Evolutionary conservation across 164 flowering plant genomes (phyloP), one percentile per base, ranked within the genome.

Genomic region (Macadamia tetraphylla): DNA sequence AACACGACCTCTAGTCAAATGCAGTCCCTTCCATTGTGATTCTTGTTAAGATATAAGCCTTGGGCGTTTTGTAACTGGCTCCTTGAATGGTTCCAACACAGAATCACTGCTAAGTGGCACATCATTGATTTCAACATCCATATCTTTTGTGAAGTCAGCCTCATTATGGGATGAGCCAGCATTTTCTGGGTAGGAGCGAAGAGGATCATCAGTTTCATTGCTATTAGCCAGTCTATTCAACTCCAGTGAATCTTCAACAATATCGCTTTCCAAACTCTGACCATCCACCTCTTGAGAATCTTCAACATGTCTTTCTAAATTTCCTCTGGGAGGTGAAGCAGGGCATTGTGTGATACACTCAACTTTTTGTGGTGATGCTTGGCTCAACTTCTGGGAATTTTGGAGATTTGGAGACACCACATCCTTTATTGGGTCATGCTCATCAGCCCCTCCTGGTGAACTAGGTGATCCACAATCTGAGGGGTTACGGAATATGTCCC

Each of bases 51-150:
- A 18, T 35, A 71, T 32, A 59, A 76, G 68, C 70, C 83, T 79
- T 17, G 40, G 60, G 60, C 83, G 74, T 62, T 86, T 86, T 11
- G 82, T 71, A 55, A 72, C 72, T 15, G 42, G 83, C 68, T 75
- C 63, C 31, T 71, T 76, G 64, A 64, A 70, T 46, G 63, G 30
- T 58, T 72, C 77, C 14, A 56, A 31, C 9, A 67, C 43, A 9
- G 31, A 79, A 65, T 64, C 63, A 30, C 18, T 73, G 11, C 57
- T 58, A 59, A 65, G 14, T 55, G 69, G 63, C 42, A 29, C 44
- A 68, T 76, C 76, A 61, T 75, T 65, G 35, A 35, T 48, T 1
- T 4, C 0, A 42, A 48, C 48, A 29, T 61, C 66, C 18, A 30
- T 29, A 9, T 56, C 68, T 15, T 71, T 77, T 40, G 44, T 62